Evolutionary conservation across 768 basidiomycete species (phyloP).

Genomic region (Lentinula boryana): DNA sequence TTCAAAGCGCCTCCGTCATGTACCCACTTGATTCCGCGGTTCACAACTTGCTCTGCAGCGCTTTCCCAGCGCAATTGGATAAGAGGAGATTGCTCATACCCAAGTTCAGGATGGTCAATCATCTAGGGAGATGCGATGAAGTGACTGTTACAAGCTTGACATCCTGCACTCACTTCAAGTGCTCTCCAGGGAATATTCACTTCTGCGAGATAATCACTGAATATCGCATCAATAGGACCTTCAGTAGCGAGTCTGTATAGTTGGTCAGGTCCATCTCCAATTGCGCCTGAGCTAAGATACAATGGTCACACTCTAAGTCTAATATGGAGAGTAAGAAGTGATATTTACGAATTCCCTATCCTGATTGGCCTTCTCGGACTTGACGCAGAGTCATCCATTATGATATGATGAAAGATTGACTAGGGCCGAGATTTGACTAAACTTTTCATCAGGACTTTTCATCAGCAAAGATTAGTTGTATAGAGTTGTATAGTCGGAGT

Average conservation of each 20-base stretch:
- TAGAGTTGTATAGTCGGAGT: no score
- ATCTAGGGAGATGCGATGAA: neutral
- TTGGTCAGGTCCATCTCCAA: conserved; percentile 5
- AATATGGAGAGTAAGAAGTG: neutral
- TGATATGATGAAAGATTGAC: neutral
- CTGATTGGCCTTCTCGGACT: neutral
- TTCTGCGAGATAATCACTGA: conserved; percentile 4
- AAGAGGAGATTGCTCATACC: conserved; percentile 2
- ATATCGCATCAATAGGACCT: conserved; percentile 5
- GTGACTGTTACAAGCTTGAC: neutral
- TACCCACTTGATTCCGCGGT: neutral
- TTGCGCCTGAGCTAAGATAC: neutral
- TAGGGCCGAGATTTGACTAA: neutral
- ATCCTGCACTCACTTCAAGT: neutral
- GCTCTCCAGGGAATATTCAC: conserved; percentile 6
- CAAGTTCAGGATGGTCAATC: neutral
- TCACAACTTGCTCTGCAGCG: neutral
- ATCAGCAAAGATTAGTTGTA: no score
- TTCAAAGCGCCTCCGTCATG: conserved; percentile 4
- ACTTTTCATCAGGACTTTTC: no score
- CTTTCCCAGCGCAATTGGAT: neutral
- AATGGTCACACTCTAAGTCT: neutral
- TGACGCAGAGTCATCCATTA: neutral
- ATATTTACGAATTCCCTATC: conserved; percentile 1
- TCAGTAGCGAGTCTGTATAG: conserved; percentile 1